Percentiles rank a stretch among this genome's conserved stretches.
These are phyloP conservation scores for Vitis rupestris DNA, from an alignment of 164 flowering plant genomes.

Conservation along the genomic window DNA sequence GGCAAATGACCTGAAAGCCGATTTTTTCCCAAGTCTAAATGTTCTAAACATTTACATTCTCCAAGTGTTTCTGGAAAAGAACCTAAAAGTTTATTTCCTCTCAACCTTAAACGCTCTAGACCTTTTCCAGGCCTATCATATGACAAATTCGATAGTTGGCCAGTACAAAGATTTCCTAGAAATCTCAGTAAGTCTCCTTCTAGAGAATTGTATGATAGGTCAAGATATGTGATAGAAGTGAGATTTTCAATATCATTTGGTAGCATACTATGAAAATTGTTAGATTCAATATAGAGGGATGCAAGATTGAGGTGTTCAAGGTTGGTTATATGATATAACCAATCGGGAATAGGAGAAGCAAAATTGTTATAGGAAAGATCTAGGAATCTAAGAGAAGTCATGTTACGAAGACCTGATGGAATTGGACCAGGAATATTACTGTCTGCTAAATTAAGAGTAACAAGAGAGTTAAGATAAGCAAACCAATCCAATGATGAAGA, in stretches of 20 bases:
- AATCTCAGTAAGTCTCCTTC: conserved; percentile 1
- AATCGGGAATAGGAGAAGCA: neutral
- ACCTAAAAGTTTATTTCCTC: no score
- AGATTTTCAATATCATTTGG: neutral
- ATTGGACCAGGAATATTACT: neutral
- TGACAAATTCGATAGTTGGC: no score
- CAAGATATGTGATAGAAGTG: neutral
- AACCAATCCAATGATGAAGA: neutral
- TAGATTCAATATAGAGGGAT: neutral
- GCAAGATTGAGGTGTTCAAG: neutral
- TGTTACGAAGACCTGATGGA: neutral
- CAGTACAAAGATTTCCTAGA: conserved; percentile 1
- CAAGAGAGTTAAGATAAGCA: neutral
- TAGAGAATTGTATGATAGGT: conserved; percentile 4
- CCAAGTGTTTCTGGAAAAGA: no score
- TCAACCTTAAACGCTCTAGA: no score
- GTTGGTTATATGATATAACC: neutral
- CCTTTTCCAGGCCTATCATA: no score
- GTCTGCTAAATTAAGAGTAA: conserved; percentile 1
- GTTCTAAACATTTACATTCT: neutral
- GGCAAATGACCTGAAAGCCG: conserved; percentile 4
- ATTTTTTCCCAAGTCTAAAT: neutral
- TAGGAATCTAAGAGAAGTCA: no score
- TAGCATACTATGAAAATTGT: neutral
- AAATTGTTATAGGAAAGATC: no score